These are phyloP conservation scores for Pleurotus citrinopileatus DNA, from an alignment of 768 basidiomycete genomes.

Conservation along the genomic window DNA sequence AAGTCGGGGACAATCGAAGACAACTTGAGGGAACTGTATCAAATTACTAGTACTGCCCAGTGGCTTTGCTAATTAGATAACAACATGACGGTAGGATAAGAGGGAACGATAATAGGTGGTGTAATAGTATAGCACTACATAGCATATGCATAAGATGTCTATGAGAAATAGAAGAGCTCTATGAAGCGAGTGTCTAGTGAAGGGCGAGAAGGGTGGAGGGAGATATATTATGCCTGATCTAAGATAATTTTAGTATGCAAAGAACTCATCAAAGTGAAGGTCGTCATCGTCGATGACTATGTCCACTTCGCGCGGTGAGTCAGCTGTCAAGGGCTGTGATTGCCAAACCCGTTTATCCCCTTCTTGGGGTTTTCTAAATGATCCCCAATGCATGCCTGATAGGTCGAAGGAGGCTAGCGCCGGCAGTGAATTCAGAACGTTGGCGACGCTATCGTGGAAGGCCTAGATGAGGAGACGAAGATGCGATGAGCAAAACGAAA, in stretches of 20 bases:
- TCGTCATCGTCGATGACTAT: constrained; percentile 26
- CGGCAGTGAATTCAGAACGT: constrained; percentile 54
- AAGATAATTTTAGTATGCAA: constrained; percentile 26
- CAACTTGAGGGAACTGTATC: not conserved
- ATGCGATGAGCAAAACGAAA: constrained; percentile 8
- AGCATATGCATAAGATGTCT: constrained; percentile 14
- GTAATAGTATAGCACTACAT: constrained; percentile 14
- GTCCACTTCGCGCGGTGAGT: constrained; percentile 25
- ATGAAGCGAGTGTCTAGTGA: constrained; percentile 10
- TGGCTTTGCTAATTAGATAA: not conserved
- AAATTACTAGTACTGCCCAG: not conserved
- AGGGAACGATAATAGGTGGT: not conserved
- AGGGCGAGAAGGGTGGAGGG: not conserved
- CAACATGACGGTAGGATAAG: not conserved
- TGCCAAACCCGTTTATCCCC: constrained; percentile 51
- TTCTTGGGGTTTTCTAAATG: constrained; percentile 41
- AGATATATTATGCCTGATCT: not conserved
- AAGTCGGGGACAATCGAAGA: constrained; percentile 1
- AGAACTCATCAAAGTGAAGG: constrained; percentile 26
- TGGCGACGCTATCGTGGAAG: constrained; percentile 62
- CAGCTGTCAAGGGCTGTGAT: constrained; percentile 40
- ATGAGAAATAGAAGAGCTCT: not conserved
- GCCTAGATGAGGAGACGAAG: constrained; percentile 34
- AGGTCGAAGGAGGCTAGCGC: constrained; percentile 68
- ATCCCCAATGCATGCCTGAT: constrained; percentile 74